These are phyloP conservation scores for Trichophyton equinum DNA, from an alignment of 2,329 filamentous ascomycete genomes.

Conservation along the genomic window DNA sequence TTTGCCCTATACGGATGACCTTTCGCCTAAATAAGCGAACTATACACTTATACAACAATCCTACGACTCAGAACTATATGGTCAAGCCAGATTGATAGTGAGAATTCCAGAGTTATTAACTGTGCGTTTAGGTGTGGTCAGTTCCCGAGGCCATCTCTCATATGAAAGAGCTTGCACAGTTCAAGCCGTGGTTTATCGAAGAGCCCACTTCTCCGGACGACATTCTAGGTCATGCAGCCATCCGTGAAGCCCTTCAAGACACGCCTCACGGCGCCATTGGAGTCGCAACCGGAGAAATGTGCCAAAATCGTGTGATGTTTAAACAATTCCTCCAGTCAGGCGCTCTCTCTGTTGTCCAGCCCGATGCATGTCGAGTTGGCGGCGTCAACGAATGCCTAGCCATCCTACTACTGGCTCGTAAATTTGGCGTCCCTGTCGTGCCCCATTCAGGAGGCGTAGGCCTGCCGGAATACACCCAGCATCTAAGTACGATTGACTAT, in stretches of 20 bases:
- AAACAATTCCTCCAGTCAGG: slow-evolving; percentile 74
- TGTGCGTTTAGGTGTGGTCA: slow-evolving; percentile 52
- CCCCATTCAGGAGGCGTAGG: slow-evolving; percentile 84
- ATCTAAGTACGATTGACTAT: slow-evolving; percentile 85
- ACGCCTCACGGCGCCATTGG: slow-evolving; percentile 51
- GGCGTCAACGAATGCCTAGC: slow-evolving; percentile 86
- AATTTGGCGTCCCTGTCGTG: slow-evolving; percentile 64
- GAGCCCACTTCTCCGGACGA: slow-evolving; percentile 87
- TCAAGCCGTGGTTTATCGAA: slow-evolving; percentile 81
- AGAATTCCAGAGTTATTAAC: not conserved
- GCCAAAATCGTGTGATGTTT: slow-evolving; percentile 87
- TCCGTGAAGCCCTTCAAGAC: slow-evolving; percentile 60
- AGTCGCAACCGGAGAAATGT: slow-evolving; percentile 89
- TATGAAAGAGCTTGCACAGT: slow-evolving; percentile 70
- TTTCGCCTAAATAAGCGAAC: not conserved
- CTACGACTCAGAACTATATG: no score
- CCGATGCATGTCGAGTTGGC: slow-evolving; percentile 79
- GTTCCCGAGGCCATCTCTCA: slow-evolving; percentile 79
- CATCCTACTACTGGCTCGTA: slow-evolving; percentile 66
- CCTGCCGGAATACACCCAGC: slow-evolving; percentile 86
- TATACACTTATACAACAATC: not conserved
- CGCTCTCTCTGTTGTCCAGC: slow-evolving; percentile 78
- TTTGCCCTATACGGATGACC: not conserved
- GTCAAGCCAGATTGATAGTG: no score
- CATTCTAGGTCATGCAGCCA: slow-evolving; percentile 73